Evolutionary conservation across 2,329 filamentous ascomycete genomes (phyloP), one percentile per base, ranked within the genome.

Genomic region (Nemania bipapillata): DNA sequence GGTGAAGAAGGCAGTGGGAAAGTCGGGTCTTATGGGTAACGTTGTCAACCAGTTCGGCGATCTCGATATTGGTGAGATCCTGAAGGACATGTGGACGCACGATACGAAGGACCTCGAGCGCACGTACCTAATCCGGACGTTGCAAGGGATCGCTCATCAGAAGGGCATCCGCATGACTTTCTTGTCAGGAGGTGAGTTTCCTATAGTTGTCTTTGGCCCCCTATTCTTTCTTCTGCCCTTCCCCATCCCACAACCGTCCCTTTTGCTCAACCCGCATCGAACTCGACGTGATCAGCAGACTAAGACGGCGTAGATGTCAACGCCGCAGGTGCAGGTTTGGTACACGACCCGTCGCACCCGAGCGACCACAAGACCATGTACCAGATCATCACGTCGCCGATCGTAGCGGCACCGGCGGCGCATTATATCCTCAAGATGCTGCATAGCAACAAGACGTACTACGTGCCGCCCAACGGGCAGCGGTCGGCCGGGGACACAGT

Each of bases 321-420:
- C 80, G 92, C 90, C 75, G 94, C 92, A 73, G 96, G 96, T 72
- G 96, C 96, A 24, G 96, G 96, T 66, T 87, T 99, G 11, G 90
- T 99, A 1, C 96, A 99, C 80, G 96, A 99, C 81, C 96, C 96
- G 0, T 87, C 91, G 22, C 93, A 96, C 79, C 95, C 95, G 0
- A 90, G 89, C 45, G 94, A 98, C 80, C 94, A 98, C 86, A 99
- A 98, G 83, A 97, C 96, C 30, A 99, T 99, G 95, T 99, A 98
- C 83, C 96, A 99, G 80, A 87, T 99, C 79, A 97, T 98, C 79
- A 91, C 94, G 1, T 94, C 94, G 2, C 90, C 94, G 6, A 93
- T 99, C 69, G 95, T 98, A 63, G 96, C 97, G 54, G 91, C 92
- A 0, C 95, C 96, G 0, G 92, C 93, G 1, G 88, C 91, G 55